Evolutionary conservation across 2,329 filamentous ascomycete genomes (phyloP).

Genomic region (Phyllosticta citriasiana): DNA sequence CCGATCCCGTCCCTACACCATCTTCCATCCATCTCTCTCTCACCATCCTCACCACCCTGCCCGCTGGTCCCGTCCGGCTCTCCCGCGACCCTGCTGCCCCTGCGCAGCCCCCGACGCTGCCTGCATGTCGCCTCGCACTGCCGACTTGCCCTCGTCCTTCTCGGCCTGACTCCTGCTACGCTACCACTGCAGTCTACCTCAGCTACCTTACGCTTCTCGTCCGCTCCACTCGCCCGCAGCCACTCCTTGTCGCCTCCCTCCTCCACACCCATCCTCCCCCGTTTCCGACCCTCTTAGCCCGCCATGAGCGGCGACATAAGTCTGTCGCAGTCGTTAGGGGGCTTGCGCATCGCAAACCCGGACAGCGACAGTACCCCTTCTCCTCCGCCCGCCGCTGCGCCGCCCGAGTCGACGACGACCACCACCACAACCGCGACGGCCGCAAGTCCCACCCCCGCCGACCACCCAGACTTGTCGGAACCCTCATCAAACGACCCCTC

Average conservation of each 20-base stretch:
- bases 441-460: slow-evolving; percentile 7
- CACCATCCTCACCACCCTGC: slow-evolving; percentile 3
- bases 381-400: slow-evolving; percentile 16
- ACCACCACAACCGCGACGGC: background rate
- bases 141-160: background rate
- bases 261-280: background rate
- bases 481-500: slow-evolving; percentile 28
- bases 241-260: background rate
- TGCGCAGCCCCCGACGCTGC: slow-evolving; percentile 3
- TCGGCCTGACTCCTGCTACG: background rate
- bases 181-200: background rate
- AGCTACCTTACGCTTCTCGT: background rate
- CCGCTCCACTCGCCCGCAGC: background rate
- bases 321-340: slow-evolving; percentile 83
- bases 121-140: slow-evolving; percentile 8
- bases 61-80: slow-evolving; percentile 10
- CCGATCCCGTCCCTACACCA: background rate
- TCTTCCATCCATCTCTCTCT: slow-evolving; percentile 4
- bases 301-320: slow-evolving; percentile 86
- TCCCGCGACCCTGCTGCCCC: slow-evolving; percentile 9
- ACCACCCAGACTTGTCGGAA: slow-evolving; percentile 20
- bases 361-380: slow-evolving; percentile 53
- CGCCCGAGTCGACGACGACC: slow-evolving; percentile 2
- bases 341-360: slow-evolving; percentile 92
- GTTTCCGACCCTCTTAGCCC: background rate